These are phyloP conservation scores for Camelina neglecta DNA, from an alignment of 345 rosid genomes.

Conservation along the genomic window DNA sequence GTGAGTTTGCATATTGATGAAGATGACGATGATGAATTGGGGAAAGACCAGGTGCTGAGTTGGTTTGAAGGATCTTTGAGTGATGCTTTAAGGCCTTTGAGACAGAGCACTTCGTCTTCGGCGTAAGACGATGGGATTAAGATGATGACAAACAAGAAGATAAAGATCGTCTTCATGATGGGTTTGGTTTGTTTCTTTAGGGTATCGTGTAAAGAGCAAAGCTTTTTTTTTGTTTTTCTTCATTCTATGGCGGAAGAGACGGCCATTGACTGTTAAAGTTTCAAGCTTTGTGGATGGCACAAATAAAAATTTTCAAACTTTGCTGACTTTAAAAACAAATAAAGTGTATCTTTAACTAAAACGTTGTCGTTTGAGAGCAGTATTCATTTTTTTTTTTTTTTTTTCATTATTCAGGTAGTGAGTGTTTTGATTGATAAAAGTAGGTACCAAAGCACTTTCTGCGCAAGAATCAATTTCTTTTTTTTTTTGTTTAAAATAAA, in stretches of 20 bases:
- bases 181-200: slow-evolving; percentile 9
- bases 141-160: slow-evolving; percentile 18
- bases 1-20: slow-evolving; percentile 54
- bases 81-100: slow-evolving; percentile 54
- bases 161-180: slow-evolving; percentile 44
- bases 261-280: slow-evolving; percentile 50
- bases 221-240: not conserved
- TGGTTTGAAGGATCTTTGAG: slow-evolving; percentile 46
- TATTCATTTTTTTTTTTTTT: not conserved
- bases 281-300: slow-evolving; percentile 38
- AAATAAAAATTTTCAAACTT: slow-evolving; percentile 32
- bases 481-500: not conserved
- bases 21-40: slow-evolving; percentile 52
- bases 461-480: slow-evolving; percentile 24
- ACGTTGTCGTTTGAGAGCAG: slow-evolving; percentile 6
- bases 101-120: slow-evolving; percentile 60
- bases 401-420: not conserved
- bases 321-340: slow-evolving; percentile 6
- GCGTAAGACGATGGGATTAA: slow-evolving; percentile 19
- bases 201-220: not conserved
- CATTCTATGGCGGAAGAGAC: slow-evolving; percentile 35
- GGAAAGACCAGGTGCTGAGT: slow-evolving; percentile 53
- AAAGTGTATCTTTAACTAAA: not conserved
- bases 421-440: slow-evolving; percentile 3
- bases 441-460: slow-evolving; percentile 35